Percentiles rank a stretch among this genome's conserved stretches.
phyloP scores from a whole-genome alignment of 192 early-diverging fungal genomes.

The Mortierella hygrophila region DNA sequence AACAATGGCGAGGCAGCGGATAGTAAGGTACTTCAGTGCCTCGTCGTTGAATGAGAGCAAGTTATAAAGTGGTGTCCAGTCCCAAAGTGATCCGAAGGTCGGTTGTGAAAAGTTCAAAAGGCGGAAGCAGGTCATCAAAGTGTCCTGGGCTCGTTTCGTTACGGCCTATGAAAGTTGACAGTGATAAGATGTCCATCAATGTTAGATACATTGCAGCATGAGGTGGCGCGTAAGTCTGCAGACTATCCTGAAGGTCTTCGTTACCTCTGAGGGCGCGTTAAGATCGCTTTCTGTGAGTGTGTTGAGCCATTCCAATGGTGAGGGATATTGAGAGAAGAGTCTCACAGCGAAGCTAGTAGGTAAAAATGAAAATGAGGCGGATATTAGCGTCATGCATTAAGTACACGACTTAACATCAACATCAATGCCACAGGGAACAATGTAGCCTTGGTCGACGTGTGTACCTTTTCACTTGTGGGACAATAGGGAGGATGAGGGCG shows the following conservation, averaged over 20 bases:
- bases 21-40: conserved; percentile 57
- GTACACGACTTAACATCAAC: neutral
- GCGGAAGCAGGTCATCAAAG: conserved; percentile 66
- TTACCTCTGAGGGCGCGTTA: conserved; percentile 31
- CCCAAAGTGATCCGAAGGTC: conserved; percentile 67
- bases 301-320: conserved; percentile 65
- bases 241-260: neutral
- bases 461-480: conserved; percentile 80
- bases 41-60: conserved; percentile 57
- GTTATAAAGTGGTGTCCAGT: conserved; percentile 65
- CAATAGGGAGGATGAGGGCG: conserved; percentile 70
- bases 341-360: conserved; percentile 63
- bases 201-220: neutral
- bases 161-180: conserved; percentile 24
- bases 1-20: conserved; percentile 61
- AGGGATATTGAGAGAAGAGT: conserved; percentile 66
- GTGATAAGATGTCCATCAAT: neutral
- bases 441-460: neutral
- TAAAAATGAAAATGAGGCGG: conserved; percentile 15
- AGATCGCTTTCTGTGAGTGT: conserved; percentile 43
- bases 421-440: neutral
- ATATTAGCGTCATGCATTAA: neutral
- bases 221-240: neutral
- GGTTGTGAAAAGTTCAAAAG: conserved; percentile 61
- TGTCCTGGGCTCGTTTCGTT: conserved; percentile 49